Conservation (phyloP, 2,329 filamentous ascomycete genomes). For the Fusarium sambucinum region DNA sequence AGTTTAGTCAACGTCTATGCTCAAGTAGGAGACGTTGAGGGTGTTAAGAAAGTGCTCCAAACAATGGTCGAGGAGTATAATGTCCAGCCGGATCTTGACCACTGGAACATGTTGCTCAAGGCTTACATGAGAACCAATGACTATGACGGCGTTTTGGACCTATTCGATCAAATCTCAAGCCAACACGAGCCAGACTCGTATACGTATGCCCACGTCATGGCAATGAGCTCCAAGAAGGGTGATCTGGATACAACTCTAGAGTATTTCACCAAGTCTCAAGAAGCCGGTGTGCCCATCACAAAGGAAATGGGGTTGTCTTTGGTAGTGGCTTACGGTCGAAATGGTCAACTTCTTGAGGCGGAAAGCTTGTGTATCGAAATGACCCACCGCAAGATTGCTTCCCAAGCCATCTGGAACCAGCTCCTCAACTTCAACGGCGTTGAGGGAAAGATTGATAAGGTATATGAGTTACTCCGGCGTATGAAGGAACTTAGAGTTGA, state of each 20-base stretch:
- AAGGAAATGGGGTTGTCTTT: slow-evolving; percentile 72
- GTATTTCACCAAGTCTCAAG: slow-evolving; percentile 72
- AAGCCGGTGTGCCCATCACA: slow-evolving; percentile 62
- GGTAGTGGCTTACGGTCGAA: slow-evolving; percentile 73
- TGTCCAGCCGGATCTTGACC: slow-evolving; percentile 67
- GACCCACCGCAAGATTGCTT: slow-evolving; percentile 63
- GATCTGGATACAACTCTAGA: slow-evolving; percentile 77
- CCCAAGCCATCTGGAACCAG: slow-evolving; percentile 80
- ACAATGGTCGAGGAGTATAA: slow-evolving; percentile 68
- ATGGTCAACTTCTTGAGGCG: slow-evolving; percentile 53
- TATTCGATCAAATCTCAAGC: slow-evolving; percentile 71
- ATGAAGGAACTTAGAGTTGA: slow-evolving; percentile 63
- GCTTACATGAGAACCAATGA: slow-evolving; percentile 76
- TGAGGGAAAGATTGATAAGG: slow-evolving; percentile 64
- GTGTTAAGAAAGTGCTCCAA: slow-evolving; percentile 71
- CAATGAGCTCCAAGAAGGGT: slow-evolving; percentile 75
- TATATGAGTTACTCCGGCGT: slow-evolving; percentile 61
- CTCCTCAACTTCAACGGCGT: slow-evolving; percentile 77
- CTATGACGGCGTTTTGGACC: slow-evolving; percentile 71
- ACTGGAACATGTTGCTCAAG: slow-evolving; percentile 83
- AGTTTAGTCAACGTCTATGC: slow-evolving; percentile 79
- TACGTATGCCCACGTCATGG: slow-evolving; percentile 80
- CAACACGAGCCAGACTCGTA: slow-evolving; percentile 67
- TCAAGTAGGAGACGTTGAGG: slow-evolving; percentile 71
- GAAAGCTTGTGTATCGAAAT: slow-evolving; percentile 61